phyloP scores from a whole-genome alignment of 768 basidiomycete genomes.

The Russula earlei region DNA sequence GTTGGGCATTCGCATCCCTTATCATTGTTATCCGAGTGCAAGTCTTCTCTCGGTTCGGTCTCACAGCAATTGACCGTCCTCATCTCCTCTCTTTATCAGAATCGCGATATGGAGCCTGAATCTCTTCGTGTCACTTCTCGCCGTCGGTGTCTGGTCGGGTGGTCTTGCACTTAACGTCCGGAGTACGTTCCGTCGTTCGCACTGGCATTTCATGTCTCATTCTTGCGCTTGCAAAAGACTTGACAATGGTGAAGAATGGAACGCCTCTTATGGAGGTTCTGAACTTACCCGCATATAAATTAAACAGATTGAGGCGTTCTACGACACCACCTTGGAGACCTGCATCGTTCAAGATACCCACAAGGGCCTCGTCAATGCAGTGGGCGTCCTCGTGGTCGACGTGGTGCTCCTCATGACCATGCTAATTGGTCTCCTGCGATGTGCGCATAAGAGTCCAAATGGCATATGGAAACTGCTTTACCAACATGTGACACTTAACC shows the following conservation, averaged over 20 bases:
- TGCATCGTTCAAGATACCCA: not conserved
- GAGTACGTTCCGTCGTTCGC: not conserved
- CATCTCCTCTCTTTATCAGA: not conserved
- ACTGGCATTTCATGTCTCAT: not conserved
- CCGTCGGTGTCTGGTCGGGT: not conserved
- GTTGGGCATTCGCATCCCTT: not conserved
- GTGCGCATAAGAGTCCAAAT: not conserved
- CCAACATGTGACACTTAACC: not conserved
- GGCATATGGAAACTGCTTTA: conserved; percentile 9
- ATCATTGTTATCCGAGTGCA: conserved; percentile 1
- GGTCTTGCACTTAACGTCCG: not conserved
- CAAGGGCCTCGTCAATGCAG: not conserved
- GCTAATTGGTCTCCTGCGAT: not conserved
- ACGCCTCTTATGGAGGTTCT: not conserved
- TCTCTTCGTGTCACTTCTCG: not conserved
- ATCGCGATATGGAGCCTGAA: conserved; percentile 3
- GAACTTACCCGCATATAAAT: not conserved
- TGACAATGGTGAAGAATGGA: not conserved
- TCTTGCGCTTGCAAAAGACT: not conserved
- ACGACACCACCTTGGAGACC: not conserved
- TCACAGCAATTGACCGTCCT: not conserved
- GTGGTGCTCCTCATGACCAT: not conserved
- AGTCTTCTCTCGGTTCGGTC: not conserved
- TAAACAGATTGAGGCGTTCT: not conserved
- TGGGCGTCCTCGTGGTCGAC: not conserved